Evolutionary conservation across 192 early-diverging fungal species (phyloP).

Genomic region (Entomortierella beljakovae): DNA sequence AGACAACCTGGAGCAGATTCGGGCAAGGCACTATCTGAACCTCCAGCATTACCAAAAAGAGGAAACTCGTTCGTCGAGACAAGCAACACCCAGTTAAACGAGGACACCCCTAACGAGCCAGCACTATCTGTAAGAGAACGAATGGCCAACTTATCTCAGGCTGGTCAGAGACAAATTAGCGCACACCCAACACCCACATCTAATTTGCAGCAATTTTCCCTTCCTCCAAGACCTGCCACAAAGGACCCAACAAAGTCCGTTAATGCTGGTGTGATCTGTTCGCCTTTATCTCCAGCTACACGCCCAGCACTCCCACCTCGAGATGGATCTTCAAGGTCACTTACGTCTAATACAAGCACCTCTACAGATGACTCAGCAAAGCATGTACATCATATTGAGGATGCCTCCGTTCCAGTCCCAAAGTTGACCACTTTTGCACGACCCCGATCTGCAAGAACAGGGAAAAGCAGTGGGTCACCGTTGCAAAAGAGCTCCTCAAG

Average conservation of each 20-base stretch:
- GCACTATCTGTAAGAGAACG: conserved; percentile 35
- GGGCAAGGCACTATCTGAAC: conserved; percentile 1
- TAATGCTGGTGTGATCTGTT: conserved; percentile 1
- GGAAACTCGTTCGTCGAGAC: conserved; percentile 13
- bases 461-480: conserved; percentile 9
- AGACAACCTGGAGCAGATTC: neutral
- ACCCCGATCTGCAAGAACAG: conserved; percentile 58
- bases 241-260: no score
- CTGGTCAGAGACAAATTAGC: conserved; percentile 8
- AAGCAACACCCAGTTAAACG: neutral
- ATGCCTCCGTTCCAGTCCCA: conserved; percentile 32
- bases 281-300: conserved; percentile 43
- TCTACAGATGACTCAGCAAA: neutral
- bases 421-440: conserved; percentile 52
- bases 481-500: neutral
- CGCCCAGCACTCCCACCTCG: conserved; percentile 27
- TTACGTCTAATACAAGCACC: neutral
- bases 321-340: neutral
- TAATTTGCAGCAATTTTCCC: conserved; percentile 2
- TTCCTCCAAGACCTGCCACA: conserved; percentile 22
- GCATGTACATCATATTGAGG: conserved; percentile 24
- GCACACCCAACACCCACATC: conserved; percentile 7
- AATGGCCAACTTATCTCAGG: conserved; percentile 35
- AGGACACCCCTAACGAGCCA: neutral
- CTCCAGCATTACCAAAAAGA: conserved; percentile 34